Evolutionary conservation across 2,329 filamentous ascomycete species (phyloP), one percentile per base, ranked within the genome.

Genomic region (Leptographium wingfieldii): DNA sequence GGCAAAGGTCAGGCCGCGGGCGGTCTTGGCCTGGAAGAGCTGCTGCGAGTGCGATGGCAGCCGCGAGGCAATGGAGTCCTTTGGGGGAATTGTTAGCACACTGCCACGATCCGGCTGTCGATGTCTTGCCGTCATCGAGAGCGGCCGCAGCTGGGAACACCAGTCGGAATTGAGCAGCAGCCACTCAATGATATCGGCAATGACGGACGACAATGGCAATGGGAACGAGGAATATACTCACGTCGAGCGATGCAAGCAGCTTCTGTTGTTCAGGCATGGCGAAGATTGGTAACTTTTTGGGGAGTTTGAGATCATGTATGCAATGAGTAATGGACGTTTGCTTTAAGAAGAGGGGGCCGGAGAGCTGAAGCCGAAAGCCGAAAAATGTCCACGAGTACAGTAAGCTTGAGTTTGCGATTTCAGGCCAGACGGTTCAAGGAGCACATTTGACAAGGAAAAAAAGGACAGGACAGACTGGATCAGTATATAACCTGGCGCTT

Each of bases 11-110:
- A 95, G 80, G 65, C 83, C 80, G 73, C 88, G 87, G 60, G 74
- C 71, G 56, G 89, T 85, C 74, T 96, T 96, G 65, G 88, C 90
- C 43, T 83, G 79, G 74, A 95, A 95, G 64, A 96, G 86, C 6
- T 84, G 82, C 63, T 81, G 77, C 12, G 87, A 86, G 65, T 88
- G 85, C 27, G 78, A 71, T 3, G 90, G 89, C 51, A 95, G 85
- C 65, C 84, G 80, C 64, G 83, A 80, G 62, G 81, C 78, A 63
- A 90, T 80, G 38, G 85, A 82, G 61, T 80, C 76, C 86, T 90
- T 63, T n/a, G 2, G 43, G 46, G 7, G 46, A 43, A 4, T 56
- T 49, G 22, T 31, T 11, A 43, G 31, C 25, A 53, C 48, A 12
- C 43, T 16, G 27, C 11, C 19, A 14, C 55, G 16, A 54, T 35